A percentile compares a stretch with the other conserved stretches of the same genome.
Conservation (phyloP, 306 rosid species). For the Astragalus glycyphyllos region DNA sequence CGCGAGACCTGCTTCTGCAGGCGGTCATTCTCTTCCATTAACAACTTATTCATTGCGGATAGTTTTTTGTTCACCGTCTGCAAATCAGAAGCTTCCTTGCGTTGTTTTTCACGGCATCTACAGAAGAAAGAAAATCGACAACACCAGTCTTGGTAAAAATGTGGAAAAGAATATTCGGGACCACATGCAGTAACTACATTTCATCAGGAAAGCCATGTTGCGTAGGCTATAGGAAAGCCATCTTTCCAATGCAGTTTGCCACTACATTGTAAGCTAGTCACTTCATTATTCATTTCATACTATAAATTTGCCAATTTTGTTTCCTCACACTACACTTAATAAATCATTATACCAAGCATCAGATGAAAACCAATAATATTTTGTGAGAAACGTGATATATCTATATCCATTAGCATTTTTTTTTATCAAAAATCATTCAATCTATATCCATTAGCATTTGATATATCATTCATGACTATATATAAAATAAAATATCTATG, state of each 20-base stretch:
- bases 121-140: neutral
- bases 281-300: neutral
- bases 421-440: neutral
- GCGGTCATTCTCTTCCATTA: conserved; percentile 94
- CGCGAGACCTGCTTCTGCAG: conserved; percentile 93
- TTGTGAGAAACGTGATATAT: neutral
- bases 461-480: neutral
- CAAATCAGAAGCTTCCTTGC: conserved; percentile 80
- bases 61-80: conserved; percentile 83
- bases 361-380: neutral
- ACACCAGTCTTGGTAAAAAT: neutral
- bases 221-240: neutral
- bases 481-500: neutral
- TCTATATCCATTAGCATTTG: neutral
- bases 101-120: conserved; percentile 90
- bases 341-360: neutral
- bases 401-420: too few species aligned
- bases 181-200: neutral
- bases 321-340: neutral
- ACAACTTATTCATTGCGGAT: conserved; percentile 80
- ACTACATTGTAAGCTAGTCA: conserved; percentile 3
- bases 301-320: neutral
- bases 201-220: conserved; percentile 3
- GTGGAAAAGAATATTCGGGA: neutral
- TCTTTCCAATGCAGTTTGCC: neutral